Conservation (phyloP, 2,329 filamentous ascomycete genomes). For the Cytospora piceae region DNA sequence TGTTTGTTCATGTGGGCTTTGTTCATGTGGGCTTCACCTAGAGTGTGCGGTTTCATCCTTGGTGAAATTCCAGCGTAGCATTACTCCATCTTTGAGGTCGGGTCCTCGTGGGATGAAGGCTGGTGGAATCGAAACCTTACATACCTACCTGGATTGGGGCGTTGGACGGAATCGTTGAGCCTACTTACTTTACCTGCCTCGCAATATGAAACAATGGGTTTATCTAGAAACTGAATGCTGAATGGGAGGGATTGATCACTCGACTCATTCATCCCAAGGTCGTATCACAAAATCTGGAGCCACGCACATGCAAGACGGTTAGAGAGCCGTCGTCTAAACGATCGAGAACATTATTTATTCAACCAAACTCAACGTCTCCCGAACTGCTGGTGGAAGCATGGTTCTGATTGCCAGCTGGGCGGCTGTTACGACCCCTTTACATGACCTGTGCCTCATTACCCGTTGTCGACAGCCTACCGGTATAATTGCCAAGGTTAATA, state of each 20-base stretch:
- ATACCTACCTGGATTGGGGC: not conserved
- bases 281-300: not conserved
- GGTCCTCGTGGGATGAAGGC: not conserved
- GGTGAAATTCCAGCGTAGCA: not conserved
- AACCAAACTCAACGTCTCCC: too few relatives aligned
- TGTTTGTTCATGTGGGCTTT: not conserved
- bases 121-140: not conserved
- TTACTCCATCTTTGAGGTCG: not conserved
- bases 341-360: not conserved
- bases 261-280: not conserved
- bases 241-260: not conserved
- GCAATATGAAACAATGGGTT: not conserved
- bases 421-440: too few relatives aligned
- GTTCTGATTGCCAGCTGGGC: too few relatives aligned
- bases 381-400: too few relatives aligned
- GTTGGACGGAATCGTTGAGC: not conserved
- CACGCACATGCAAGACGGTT: not conserved
- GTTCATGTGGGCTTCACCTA: not conserved
- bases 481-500: too few relatives aligned
- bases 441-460: too few relatives aligned
- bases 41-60: not conserved
- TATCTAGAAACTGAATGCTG: not conserved
- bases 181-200: not conserved
- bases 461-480: too few relatives aligned
- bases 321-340: not conserved